Percentiles rank a stretch among this genome's conserved stretches.
Evolutionary conservation across 805 yeast species (phyloP).

Genomic region (Candida boleticola): DNA sequence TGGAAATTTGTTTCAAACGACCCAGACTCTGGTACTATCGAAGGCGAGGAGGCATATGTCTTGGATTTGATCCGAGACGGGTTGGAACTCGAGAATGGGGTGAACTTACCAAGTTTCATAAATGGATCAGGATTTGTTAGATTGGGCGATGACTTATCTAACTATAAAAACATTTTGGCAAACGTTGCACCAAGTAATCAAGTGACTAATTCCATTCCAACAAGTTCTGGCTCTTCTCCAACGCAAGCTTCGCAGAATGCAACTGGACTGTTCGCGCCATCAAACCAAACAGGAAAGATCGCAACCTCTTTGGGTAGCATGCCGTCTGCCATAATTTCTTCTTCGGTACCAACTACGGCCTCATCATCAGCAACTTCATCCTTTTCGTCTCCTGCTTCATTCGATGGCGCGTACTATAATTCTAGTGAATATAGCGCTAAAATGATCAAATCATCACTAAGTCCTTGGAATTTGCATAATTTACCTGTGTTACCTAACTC

Average conservation of each 20-base stretch:
- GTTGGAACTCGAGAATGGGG: constrained; percentile 26
- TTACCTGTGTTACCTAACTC: constrained; percentile 50
- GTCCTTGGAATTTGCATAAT: constrained; percentile 61
- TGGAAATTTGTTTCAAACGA: constrained; percentile 36
- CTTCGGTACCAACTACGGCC: neutral
- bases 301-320: neutral
- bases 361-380: neutral
- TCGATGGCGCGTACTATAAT: constrained; percentile 14
- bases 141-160: constrained; percentile 27
- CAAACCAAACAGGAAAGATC: no score
- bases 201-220: neutral
- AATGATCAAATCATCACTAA: constrained; percentile 20
- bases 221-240: constrained; percentile 4
- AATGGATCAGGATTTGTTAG: constrained; percentile 34
- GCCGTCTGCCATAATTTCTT: neutral
- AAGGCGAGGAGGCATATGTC: constrained; percentile 26
- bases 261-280: neutral
- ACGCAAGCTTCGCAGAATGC: neutral
- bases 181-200: constrained; percentile 13
- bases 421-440: constrained; percentile 18
- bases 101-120: constrained; percentile 26
- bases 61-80: constrained; percentile 16
- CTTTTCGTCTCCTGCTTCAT: neutral
- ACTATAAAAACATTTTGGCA: constrained; percentile 21
- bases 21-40: constrained; percentile 17